phyloP scores from a whole-genome alignment of 1,139 yeast genomes.

The Hyphopichia buzzinii region DNA sequence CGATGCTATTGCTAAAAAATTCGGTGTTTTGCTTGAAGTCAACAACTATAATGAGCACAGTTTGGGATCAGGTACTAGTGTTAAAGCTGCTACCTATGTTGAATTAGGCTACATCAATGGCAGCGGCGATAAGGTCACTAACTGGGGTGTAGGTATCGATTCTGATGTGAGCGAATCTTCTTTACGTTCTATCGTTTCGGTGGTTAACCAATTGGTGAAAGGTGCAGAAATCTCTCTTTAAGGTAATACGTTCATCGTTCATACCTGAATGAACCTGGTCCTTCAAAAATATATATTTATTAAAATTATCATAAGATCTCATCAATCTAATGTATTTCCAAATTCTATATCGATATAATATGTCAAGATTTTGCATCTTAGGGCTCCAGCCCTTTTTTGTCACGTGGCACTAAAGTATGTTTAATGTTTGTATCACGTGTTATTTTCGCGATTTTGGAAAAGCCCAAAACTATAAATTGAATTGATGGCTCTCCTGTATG shows the following conservation, averaged over 20 bases:
- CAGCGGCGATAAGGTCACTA: slow-evolving; percentile 23
- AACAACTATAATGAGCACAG: slow-evolving; percentile 44
- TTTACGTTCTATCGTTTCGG: slow-evolving; percentile 45
- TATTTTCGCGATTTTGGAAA: too few species aligned
- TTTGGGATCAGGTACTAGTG: slow-evolving; percentile 42
- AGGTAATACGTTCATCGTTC: too few species aligned
- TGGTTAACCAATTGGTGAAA: slow-evolving; percentile 34
- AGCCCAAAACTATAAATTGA: too few species aligned
- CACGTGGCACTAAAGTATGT: too few species aligned
- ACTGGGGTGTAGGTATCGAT: slow-evolving; percentile 49
- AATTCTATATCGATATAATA: too few species aligned
- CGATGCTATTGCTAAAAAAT: slow-evolving; percentile 36
- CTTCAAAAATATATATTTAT: too few species aligned
- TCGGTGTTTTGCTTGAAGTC: slow-evolving; percentile 38
- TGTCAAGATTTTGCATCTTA: neutral
- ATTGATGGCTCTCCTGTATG: neutral
- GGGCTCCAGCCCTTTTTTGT: neutral
- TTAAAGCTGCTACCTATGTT: slow-evolving; percentile 48
- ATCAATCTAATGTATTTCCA: too few species aligned
- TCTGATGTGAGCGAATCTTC: slow-evolving; percentile 49
- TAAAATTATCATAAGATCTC: too few species aligned
- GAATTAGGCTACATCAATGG: slow-evolving; percentile 34
- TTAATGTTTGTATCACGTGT: too few species aligned
- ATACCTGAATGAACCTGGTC: too few species aligned
- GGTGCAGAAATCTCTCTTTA: slow-evolving; percentile 20